A percentile compares a stretch with the other conserved stretches of the same genome.
These are phyloP conservation scores for Botryotinia globosa DNA, from an alignment of 2,329 filamentous ascomycete species.

Conservation along the genomic window DNA sequence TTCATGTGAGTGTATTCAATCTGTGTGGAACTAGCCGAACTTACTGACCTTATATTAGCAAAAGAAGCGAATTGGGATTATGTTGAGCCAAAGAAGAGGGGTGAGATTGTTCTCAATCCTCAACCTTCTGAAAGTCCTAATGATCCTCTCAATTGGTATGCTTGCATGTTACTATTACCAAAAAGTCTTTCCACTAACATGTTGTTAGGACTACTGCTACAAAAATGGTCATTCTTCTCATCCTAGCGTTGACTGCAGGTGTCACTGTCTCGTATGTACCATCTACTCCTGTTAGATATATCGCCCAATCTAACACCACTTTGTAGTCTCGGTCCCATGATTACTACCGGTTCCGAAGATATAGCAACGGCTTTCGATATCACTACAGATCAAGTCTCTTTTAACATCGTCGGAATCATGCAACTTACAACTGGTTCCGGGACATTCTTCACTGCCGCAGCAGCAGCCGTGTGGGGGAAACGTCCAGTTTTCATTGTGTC, in stretches of 20 bases:
- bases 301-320: constrained; percentile 10
- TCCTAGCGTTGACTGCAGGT: constrained; percentile 33
- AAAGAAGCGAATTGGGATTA: constrained; percentile 31
- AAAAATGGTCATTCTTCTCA: constrained; percentile 34
- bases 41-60: constrained; percentile 21
- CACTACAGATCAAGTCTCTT: constrained; percentile 41
- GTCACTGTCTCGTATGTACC: constrained; percentile 33
- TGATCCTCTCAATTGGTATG: constrained; percentile 51
- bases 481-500: constrained; percentile 37
- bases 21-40: neutral
- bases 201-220: constrained; percentile 22
- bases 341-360: constrained; percentile 41
- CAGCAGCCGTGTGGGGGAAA: constrained; percentile 40
- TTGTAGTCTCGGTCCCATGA: constrained; percentile 42
- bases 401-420: constrained; percentile 38
- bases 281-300: constrained; percentile 22
- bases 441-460: constrained; percentile 44
- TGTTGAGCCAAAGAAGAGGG: constrained; percentile 40
- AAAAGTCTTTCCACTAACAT: constrained; percentile 15
- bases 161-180: constrained; percentile 31
- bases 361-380: constrained; percentile 41
- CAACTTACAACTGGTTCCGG: constrained; percentile 43
- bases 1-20: constrained; percentile 20
- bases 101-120: constrained; percentile 51
- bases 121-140: constrained; percentile 52